A percentile compares a stretch with the other conserved stretches of the same genome.
Evolutionary conservation across 345 rosid species (phyloP).

Genomic region (Brassica incana): DNA sequence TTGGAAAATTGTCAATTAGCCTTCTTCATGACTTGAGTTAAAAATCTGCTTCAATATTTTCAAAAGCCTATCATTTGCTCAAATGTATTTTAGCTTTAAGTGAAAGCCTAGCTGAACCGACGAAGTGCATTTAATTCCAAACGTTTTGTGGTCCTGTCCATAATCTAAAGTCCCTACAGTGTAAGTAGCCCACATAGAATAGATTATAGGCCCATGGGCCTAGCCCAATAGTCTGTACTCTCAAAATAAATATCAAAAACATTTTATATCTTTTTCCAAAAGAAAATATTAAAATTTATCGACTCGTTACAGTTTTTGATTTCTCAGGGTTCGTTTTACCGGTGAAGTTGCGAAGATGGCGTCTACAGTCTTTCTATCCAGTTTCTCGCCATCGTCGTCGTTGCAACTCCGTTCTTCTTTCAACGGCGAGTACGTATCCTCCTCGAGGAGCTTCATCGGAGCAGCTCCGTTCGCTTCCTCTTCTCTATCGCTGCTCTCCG

Average conservation of each 20-base stretch:
- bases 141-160: too few species aligned
- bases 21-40: too few species aligned
- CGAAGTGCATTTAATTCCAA: too few species aligned
- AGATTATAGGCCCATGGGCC: slow-evolving; percentile 4
- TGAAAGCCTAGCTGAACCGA: too few species aligned
- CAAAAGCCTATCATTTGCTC: neutral
- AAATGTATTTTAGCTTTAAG: too few species aligned
- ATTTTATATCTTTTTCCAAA: neutral
- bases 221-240: neutral
- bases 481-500: slow-evolving; percentile 39
- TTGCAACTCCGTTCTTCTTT: slow-evolving; percentile 39
- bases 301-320: neutral
- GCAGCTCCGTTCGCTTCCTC: slow-evolving; percentile 43
- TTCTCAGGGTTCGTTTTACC: slow-evolving; percentile 10
- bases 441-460: slow-evolving; percentile 42
- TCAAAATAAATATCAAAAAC: neutral
- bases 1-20: too few species aligned
- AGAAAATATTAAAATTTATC: neutral
- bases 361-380: slow-evolving; percentile 47
- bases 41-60: neutral
- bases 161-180: neutral
- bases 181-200: neutral
- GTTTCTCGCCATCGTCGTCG: slow-evolving; percentile 35
- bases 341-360: slow-evolving; percentile 44
- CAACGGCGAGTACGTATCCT: slow-evolving; percentile 31